Base-by-base conservation (phyloP, 2,329 filamentous ascomycete genomes). In the Stagonosporopsis tanaceti region DNA sequence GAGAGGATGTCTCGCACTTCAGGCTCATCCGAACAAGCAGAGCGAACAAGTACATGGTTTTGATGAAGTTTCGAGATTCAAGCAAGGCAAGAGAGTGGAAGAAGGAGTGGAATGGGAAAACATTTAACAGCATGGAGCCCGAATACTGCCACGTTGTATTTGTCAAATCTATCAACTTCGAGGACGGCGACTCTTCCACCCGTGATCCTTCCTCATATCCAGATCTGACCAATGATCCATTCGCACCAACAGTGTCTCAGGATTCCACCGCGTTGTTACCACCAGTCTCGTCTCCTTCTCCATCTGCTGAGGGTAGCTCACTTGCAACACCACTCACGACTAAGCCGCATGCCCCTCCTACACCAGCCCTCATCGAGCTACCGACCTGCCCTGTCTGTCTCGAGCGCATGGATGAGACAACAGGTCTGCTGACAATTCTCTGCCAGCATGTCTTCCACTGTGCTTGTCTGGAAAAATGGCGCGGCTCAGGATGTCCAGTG, bases 371-470 rank as follows among this genome's bases (percentile, higher is more conserved):
- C 1, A 85, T 97, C 51, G 95, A 99, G 78, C 81, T 99, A 12
- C 95, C 95, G 2, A 98, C 95, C 1, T 99, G 95, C 64, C 93
- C 95, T 0, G 95, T 99, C 9, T 99, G 95, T 65, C 84, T 99
- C 5, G 95, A 99, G 76, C 89, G 94, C 45, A 99, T 99, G 95
- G 95, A 99, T 70, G 94, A 98, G 74, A 97, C 93, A 0, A 96
- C 93, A 0, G 95, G 95, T 0, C 82, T 99, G 2, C 86, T 99
- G 72, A 99, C 95, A 0, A 98, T 98, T 38, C 89, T 96, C 28
- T 99, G 95, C 73, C 94, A 98, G 70, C 95, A 99, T 70, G 92
- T 98, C 48, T 99, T 99, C 73, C 95, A 99, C 75, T 98, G 95
- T 73, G 93, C 89, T 1, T 99, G 95, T 77, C 82, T 99, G 0